phyloP scores from a whole-genome alignment of 148 eudicot genomes.

The Simmondsia chinensis region DNA sequence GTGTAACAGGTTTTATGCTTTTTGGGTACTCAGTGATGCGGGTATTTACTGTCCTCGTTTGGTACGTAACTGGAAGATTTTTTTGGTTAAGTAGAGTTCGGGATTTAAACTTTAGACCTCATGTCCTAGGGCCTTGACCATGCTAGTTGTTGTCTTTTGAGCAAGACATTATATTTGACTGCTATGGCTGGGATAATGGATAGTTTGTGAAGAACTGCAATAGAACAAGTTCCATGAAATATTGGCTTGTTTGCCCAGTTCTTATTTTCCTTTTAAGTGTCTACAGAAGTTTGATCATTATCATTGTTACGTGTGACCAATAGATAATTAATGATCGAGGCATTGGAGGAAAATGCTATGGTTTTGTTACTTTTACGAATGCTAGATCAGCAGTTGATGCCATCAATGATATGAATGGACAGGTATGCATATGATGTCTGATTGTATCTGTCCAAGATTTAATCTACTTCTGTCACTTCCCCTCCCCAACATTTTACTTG shows the following conservation, averaged over 20 bases:
- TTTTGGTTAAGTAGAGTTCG: too few relatives aligned
- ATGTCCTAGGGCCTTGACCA: too few relatives aligned
- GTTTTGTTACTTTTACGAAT: constrained; percentile 81
- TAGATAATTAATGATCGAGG: constrained; percentile 76
- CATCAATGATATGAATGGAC: constrained; percentile 79
- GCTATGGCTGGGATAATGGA: too few relatives aligned
- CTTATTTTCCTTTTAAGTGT: neutral
- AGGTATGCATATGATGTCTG: constrained; percentile 20
- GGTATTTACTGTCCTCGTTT: too few relatives aligned
- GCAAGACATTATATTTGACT: too few relatives aligned
- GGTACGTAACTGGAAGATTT: too few relatives aligned
- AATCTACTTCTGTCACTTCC: neutral
- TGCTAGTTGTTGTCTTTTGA: too few relatives aligned
- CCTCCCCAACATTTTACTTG: neutral
- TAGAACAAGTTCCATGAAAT: neutral
- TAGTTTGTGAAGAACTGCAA: too few relatives aligned
- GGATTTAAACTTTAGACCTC: too few relatives aligned
- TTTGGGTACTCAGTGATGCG: too few relatives aligned
- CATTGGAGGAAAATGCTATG: constrained; percentile 80
- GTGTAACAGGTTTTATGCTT: too few relatives aligned
- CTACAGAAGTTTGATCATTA: neutral
- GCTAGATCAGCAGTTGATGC: constrained; percentile 76
- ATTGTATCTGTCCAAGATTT: neutral
- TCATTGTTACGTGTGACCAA: constrained; percentile 3
- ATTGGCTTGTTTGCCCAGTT: neutral